Base-by-base conservation (phyloP, 176 grass and related monocot species). In the Panicum miliaceum region DNA sequence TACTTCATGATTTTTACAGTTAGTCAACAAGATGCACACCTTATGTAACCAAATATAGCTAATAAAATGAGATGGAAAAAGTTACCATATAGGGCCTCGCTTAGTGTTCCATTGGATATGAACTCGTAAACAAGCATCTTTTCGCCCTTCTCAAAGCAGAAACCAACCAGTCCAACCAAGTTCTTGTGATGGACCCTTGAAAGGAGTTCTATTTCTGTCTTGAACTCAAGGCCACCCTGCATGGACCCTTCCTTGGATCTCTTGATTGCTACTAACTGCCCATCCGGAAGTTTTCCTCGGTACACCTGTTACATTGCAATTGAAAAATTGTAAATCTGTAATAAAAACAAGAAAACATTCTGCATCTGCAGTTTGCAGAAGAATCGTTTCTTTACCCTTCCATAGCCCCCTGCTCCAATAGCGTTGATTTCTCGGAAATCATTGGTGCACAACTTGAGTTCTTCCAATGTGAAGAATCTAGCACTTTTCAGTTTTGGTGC, bases 141-240 rank as follows among this genome's bases (percentile, higher is more conserved):
- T 77, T 98, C 93, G 1, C 86, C 88, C 82, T 98, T 94, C 37
- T 95, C 93, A 22, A 93, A 95, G 87, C 93, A 95, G 87, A 98
- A 98, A 53, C 96, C 93, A 6, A 98, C 91, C 23, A 95, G 89
- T 71, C 78, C 82, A 37, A 98, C 93, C 57, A 98, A 82, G 54
- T 98, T 98, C 68, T 88, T 95, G 85, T 95, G 96, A 82, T 98
- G 96, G 34, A 98, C 96, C 27, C 93, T 87, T 0, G 93, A 93
- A 76, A 98, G 89, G 25, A 98, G 82, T 82, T 98, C 93, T 26
- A 98, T 95, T 91, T 98, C 96, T 65, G 91, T 95, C 75, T 95
- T 95, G 91, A 98, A 95, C 68, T 98, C 96, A 63, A 90, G 85
- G 32, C 89, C 89, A 34, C 93, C 96, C 82, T 98, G 96, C 76